These are phyloP conservation scores for Agaricus sinodeliciosus DNA, from an alignment of 768 basidiomycete genomes.

Conservation along the genomic window DNA sequence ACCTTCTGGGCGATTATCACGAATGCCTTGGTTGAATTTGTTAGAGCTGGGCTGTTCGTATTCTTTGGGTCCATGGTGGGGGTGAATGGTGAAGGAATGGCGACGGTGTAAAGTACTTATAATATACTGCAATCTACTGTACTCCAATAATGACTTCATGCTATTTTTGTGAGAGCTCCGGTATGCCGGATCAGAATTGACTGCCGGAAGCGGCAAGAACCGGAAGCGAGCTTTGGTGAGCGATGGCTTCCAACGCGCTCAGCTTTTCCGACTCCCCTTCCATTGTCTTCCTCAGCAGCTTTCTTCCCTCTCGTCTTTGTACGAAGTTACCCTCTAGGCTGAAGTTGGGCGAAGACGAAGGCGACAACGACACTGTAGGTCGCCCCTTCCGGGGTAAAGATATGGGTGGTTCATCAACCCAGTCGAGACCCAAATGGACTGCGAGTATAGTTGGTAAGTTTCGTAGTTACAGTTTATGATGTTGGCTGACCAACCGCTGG, in stretches of 20 bases:
- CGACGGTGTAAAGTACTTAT: background rate
- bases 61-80: slow-evolving; percentile 3
- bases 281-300: background rate
- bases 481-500: background rate
- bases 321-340: slow-evolving; percentile 17
- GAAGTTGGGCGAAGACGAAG: background rate
- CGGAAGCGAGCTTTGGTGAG: slow-evolving; percentile 7
- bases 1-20: slow-evolving; percentile 11
- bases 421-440: slow-evolving; percentile 50
- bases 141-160: background rate
- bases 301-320: slow-evolving; percentile 9
- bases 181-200: slow-evolving; percentile 1
- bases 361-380: slow-evolving; percentile 3
- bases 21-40: slow-evolving; percentile 9
- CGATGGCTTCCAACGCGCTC: too few relatives aligned
- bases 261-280: background rate
- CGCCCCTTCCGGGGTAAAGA: slow-evolving; percentile 46
- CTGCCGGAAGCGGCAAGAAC: slow-evolving; percentile 14
- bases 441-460: slow-evolving; percentile 75
- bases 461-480: background rate
- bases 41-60: background rate
- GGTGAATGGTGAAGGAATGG: background rate
- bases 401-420: slow-evolving; percentile 46
- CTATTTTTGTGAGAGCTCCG: background rate
- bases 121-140: background rate